Evolutionary conservation across 164 flowering plant species (phyloP).

Genomic region (Chloranthus sessilifolius): DNA sequence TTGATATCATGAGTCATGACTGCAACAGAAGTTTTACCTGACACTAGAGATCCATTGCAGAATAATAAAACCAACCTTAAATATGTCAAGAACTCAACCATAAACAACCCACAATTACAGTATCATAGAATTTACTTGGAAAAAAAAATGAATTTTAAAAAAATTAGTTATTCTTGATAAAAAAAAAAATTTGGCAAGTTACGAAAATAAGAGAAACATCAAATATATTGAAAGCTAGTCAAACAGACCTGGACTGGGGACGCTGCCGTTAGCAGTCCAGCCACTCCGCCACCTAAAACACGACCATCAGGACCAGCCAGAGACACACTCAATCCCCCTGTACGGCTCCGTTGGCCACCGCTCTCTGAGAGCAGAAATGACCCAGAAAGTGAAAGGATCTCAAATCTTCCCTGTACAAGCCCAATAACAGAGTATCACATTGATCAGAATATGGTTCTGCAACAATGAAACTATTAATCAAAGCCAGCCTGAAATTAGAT

Average conservation of each 20-base stretch:
- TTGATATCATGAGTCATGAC: too few relatives aligned
- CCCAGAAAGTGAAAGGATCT: constrained; percentile 42
- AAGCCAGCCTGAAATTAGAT: too few relatives aligned
- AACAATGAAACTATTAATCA: background rate
- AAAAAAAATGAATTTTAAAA: too few relatives aligned
- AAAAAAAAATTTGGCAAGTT: too few relatives aligned
- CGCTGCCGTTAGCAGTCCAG: constrained; percentile 43
- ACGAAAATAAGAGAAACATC: too few relatives aligned
- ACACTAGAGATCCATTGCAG: too few relatives aligned
- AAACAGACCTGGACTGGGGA: constrained; percentile 48
- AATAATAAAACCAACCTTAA: too few relatives aligned
- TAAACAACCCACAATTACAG: too few relatives aligned
- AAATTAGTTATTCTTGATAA: too few relatives aligned
- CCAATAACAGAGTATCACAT: constrained; percentile 1
- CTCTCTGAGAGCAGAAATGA: constrained; percentile 35
- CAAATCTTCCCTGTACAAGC: constrained; percentile 41
- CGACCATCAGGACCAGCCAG: constrained; percentile 47
- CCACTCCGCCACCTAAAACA: constrained; percentile 43
- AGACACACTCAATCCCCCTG: constrained; percentile 46
- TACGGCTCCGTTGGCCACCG: constrained; percentile 36
- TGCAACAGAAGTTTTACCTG: too few relatives aligned
- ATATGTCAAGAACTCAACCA: too few relatives aligned
- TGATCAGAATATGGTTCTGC: constrained; percentile 1
- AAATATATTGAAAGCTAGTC: constrained; percentile 1
- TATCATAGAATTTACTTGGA: too few relatives aligned